Conservation (phyloP, 768 basidiomycete species). For the Favolaschia claudopus region DNA sequence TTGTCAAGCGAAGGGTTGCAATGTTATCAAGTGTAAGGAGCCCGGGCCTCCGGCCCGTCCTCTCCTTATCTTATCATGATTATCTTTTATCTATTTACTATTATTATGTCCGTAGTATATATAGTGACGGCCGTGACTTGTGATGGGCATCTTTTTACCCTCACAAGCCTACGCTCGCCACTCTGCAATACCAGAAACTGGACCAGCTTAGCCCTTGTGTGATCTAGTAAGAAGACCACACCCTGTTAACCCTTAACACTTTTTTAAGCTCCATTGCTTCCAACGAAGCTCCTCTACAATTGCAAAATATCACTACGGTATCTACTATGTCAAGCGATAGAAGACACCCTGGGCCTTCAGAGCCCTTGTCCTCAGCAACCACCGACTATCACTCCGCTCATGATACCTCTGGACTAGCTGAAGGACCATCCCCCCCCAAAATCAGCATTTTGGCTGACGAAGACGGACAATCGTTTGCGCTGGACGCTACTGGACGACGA, state of each 20-base stretch:
- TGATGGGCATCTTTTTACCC: background rate
- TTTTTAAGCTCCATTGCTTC: conserved; percentile 14
- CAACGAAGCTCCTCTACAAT: background rate
- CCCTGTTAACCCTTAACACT: background rate
- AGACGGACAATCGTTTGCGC: too few species aligned
- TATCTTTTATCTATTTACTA: too few species aligned
- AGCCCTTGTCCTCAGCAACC: background rate
- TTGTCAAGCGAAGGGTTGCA: conserved; percentile 25
- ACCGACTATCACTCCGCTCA: background rate
- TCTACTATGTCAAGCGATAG: background rate
- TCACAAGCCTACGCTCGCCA: background rate
- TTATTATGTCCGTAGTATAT: background rate
- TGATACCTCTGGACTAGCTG: background rate
- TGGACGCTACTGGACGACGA: too few species aligned
- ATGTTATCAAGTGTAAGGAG: conserved; percentile 18
- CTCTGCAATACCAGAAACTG: background rate
- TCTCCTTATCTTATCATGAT: background rate
- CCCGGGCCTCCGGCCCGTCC: background rate
- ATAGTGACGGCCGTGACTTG: background rate
- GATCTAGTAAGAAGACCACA: background rate
- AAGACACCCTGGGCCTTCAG: background rate
- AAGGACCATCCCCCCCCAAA: too few species aligned
- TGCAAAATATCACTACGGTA: background rate
- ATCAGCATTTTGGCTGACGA: too few species aligned
- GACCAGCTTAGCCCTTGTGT: background rate